Conservation (phyloP, 2,329 filamentous ascomycete genomes). For the Lachnellula hyalina region DNA sequence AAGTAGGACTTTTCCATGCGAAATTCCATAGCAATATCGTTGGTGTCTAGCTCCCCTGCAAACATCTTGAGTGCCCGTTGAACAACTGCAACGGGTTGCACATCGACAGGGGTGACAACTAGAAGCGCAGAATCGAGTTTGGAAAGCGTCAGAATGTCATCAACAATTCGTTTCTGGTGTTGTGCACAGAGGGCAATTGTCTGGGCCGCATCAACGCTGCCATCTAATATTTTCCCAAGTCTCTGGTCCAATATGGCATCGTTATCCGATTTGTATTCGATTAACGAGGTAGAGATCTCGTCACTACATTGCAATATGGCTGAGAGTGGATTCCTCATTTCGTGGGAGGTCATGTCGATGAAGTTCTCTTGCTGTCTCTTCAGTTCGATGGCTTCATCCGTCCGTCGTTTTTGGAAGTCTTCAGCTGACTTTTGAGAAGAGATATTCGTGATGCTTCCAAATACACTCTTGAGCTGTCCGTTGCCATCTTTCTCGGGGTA, state of each 20-base stretch:
- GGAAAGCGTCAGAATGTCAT: constrained; percentile 61
- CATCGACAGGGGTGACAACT: constrained; percentile 64
- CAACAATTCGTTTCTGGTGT: constrained; percentile 69
- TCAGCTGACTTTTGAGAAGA: constrained; percentile 82
- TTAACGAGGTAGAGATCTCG: constrained; percentile 52
- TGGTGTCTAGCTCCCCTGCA: constrained; percentile 66
- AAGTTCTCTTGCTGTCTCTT: constrained; percentile 70
- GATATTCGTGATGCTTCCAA: constrained; percentile 80
- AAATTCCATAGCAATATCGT: constrained; percentile 67
- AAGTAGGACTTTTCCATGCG: constrained; percentile 63
- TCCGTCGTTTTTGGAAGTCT: constrained; percentile 69
- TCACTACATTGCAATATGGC: constrained; percentile 58
- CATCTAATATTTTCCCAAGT: constrained; percentile 45
- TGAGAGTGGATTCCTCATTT: too few relatives aligned
- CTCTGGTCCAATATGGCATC: constrained; percentile 29
- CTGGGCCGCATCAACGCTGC: constrained; percentile 68
- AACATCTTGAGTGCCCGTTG: constrained; percentile 72
- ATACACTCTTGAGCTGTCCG: constrained; percentile 66
- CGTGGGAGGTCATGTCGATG: constrained; percentile 59
- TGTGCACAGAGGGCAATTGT: constrained; percentile 74
- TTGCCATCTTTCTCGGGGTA: constrained; percentile 64
- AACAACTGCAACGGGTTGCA: constrained; percentile 59
- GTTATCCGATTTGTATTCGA: constrained; percentile 15
- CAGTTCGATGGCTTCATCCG: constrained; percentile 75
- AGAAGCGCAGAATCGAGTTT: constrained; percentile 68